Evolutionary conservation across 192 early-diverging fungal species (phyloP).

Genomic region (Rhizophagus clarus): DNA sequence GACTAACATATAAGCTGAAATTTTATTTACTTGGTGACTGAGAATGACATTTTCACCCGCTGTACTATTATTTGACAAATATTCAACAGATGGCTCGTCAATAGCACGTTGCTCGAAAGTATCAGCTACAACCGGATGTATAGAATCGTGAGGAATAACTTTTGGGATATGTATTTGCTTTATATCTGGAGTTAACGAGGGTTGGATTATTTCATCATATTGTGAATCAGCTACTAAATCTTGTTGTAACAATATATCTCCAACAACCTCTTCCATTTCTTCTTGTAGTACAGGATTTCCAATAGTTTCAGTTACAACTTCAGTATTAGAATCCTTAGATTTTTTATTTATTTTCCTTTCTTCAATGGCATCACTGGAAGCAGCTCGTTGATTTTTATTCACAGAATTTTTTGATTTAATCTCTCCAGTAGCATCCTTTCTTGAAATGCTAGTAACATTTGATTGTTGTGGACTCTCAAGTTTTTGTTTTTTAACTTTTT

Average conservation of each 20-base stretch:
- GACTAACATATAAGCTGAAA: too few species aligned
- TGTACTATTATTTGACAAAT: neutral
- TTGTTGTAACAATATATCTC: neutral
- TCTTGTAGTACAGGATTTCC: neutral
- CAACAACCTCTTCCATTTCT: neutral
- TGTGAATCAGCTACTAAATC: neutral
- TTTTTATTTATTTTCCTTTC: neutral
- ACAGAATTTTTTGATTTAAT: neutral
- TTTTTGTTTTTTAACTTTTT: neutral
- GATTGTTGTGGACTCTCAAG: neutral
- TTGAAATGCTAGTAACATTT: neutral
- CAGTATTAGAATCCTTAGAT: neutral
- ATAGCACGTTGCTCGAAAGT: constrained; percentile 29
- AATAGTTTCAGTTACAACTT: neutral
- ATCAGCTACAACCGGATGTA: constrained; percentile 31
- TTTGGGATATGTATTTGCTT: neutral
- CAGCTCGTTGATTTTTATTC: neutral
- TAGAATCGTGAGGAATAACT: neutral
- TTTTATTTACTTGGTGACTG: constrained; percentile 34
- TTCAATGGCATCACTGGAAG: neutral
- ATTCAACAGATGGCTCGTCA: constrained; percentile 8
- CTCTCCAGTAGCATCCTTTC: neutral
- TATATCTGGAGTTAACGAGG: neutral
- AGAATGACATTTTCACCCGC: constrained; percentile 28
- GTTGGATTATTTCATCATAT: neutral